Base-by-base conservation (phyloP, 1,284 basidiomycete genomes). In the Rhodotorula sp. region DNA sequence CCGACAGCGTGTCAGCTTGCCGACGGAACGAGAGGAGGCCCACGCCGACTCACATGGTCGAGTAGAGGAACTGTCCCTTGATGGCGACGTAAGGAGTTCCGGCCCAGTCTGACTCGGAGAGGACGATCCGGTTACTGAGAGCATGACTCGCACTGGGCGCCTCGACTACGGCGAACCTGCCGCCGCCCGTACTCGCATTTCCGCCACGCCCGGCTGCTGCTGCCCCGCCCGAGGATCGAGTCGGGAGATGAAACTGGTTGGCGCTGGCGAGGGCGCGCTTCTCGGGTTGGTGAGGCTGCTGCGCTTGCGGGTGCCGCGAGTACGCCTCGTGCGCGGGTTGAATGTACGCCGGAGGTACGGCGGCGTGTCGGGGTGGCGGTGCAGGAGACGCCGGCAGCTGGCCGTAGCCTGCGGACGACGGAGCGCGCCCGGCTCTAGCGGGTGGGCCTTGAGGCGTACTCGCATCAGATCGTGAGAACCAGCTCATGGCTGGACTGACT, bases 81-180 rank as follows among this genome's bases (percentile, higher is more conserved):
- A 78, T 66, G 54, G 51, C 33, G 37, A 78, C 75, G 33, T 69
- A 78, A 7, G 69, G 68, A 8, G 64, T 67, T 26, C 64, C 60
- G 6, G 51, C 61, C 60, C 94, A 93, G 80, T 95, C 91, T 15
- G 83, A 69, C 2, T 89, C 87, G 80, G 91, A 84, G 33, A 93
- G 90, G 55, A 93, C 86, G 24, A 95, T 80, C 73, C 90, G 88
- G 80, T 94, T 95, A n/a, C 87, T 86, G 70, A 93, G 83, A 0
- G 91, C 93, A 46, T 93, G 77, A 15, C 78, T 84, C 18, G 85
- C 79, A 24, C 77, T 79, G 8, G 83, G 83, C 58, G 82, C 82
- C 5, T 81, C 78, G 30, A 80, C 81, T 60, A 83, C 80, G 58
- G 78, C 76, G 71, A 79, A 83, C 7, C 79, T 79, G 67, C 69